A percentile compares a stretch with the other conserved stretches of the same genome.
These are phyloP conservation scores for Chenopodium suecicum DNA, from an alignment of 148 eudicot species.

Conservation along the genomic window DNA sequence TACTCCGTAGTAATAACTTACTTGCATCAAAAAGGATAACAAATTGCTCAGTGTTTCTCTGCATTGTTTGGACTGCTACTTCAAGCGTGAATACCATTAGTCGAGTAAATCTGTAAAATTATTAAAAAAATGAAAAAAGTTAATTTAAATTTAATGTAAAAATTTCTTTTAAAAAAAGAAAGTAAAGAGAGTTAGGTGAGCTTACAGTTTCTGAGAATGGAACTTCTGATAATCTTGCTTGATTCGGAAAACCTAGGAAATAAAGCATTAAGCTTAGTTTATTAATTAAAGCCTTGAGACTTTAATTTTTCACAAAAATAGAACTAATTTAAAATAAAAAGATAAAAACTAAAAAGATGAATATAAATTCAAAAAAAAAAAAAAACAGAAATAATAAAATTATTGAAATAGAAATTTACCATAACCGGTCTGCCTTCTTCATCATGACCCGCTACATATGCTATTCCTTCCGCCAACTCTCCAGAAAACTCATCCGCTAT, in stretches of 20 bases:
- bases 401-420: constrained; percentile 38
- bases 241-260: constrained; percentile 70
- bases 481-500: constrained; percentile 95
- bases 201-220: constrained; percentile 88
- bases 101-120: constrained; percentile 57
- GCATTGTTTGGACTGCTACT: constrained; percentile 95
- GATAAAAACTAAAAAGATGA: not conserved
- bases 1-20: constrained; percentile 36
- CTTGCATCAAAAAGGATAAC: constrained; percentile 90
- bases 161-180: not conserved
- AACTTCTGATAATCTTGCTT: constrained; percentile 94
- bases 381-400: not conserved
- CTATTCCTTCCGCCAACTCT: constrained; percentile 87
- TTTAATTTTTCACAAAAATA: no score
- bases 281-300: not conserved
- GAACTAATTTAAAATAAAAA: no score
- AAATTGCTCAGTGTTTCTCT: constrained; percentile 67
- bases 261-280: no score
- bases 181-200: constrained; percentile 7
- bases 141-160: no score
- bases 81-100: constrained; percentile 90
- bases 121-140: not conserved
- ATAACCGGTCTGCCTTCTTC: constrained; percentile 75
- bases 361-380: no score
- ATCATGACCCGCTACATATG: constrained; percentile 92